Base-by-base conservation (phyloP, 2,329 filamentous ascomycete genomes). In the Monosporascus sp. region DNA sequence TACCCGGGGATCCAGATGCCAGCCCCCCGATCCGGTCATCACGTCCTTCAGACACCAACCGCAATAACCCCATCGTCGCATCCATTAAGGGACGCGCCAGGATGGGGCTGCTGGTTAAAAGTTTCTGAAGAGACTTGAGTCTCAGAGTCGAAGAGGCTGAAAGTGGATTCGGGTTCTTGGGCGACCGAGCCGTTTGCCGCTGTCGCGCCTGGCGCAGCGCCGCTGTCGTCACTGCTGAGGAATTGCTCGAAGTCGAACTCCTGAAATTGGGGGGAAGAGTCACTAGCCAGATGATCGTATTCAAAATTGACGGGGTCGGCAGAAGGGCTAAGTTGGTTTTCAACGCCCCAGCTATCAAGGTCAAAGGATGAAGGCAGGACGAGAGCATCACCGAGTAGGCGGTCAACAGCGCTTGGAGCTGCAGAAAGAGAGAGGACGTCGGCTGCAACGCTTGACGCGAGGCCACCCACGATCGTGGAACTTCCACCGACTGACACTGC, bases 401-500 rank as follows among this genome's bases (percentile, higher is more conserved):
- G 74, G 79, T 80, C 72, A 85, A 75, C 70, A 84, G 78, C 70
- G 78, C 79, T 70, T 76, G 79, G 69, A 83, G 77, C 68, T 81
- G 79, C 63, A 79, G 77, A 68, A 68, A 69, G 65, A 75, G 77
- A 56, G 69, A 70, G 65, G 72, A 74, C 61, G 66, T 63, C 57
- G 68, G 69, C 55, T 66, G 66, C 60, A 67, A 67, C 68, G 67
- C 70, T 65, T 71, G 74, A 69, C 66, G 75, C 60, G 72, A 75
- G 64, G 66, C 68, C 68, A 61, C 67, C 68, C 72, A 76, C 64
- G 72, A 70, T 70, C 69, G 72, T 66, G 75, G 72, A 72, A 75
- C 77, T 74, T 81, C 81, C 79, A 77, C 83, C 88, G 89, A 93
- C 87, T 85, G 94, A 97, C 94, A 99, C 94, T 88, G 94, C 94